These are phyloP conservation scores for Ganoderma sinense DNA, from an alignment of 1,284 basidiomycete species.

Conservation along the genomic window DNA sequence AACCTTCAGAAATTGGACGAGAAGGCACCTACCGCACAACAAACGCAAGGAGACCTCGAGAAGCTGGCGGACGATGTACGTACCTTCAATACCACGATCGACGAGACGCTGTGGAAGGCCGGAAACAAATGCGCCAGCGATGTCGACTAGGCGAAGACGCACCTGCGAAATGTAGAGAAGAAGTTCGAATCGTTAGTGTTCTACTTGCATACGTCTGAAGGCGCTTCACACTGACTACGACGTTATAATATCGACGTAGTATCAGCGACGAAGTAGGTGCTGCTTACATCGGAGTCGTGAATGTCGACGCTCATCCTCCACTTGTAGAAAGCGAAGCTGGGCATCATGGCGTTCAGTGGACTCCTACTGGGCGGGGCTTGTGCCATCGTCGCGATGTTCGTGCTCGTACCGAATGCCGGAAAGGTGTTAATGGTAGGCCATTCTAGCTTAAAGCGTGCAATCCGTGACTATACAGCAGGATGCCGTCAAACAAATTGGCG, in stretches of 20 bases:
- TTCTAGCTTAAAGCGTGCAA: neutral
- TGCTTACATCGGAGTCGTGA: neutral
- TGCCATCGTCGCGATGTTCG: neutral
- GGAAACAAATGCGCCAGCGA: constrained; percentile 6
- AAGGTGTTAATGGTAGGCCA: neutral
- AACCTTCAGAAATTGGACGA: constrained; percentile 8
- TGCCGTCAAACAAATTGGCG: neutral
- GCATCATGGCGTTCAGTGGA: neutral
- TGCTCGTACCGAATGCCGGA: neutral
- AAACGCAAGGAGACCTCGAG: constrained; percentile 9
- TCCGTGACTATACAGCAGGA: neutral
- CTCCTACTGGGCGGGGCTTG: neutral
- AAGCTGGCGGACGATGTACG: constrained; percentile 10
- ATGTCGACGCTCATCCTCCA: neutral
- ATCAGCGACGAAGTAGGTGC: neutral
- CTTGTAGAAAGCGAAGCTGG: neutral
- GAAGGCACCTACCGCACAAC: constrained; percentile 4
- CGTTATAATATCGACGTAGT: neutral
- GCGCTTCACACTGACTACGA: neutral
- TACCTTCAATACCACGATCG: constrained; percentile 6
- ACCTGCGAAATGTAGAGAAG: constrained; percentile 1
- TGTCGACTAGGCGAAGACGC: neutral
- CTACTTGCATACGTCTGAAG: constrained; percentile 1
- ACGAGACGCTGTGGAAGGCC: constrained; percentile 6
- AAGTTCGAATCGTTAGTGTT: constrained; percentile 9